Base-by-base conservation (phyloP, 202 grass and related monocot species). In the Setaria viridis region DNA sequence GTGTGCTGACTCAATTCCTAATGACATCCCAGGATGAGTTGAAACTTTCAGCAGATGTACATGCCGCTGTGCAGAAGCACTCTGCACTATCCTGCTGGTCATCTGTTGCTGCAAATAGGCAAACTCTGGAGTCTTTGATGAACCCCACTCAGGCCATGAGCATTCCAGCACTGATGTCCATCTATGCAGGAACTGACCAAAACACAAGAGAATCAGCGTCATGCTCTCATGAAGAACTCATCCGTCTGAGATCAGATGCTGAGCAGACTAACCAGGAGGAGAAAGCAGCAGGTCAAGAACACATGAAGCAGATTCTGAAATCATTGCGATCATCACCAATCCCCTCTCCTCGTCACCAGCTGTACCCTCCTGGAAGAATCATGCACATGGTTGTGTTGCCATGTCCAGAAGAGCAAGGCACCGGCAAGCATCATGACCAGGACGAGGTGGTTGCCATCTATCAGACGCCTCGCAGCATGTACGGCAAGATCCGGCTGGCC, bases 301-400 rank as follows among this genome's bases (percentile, higher is more conserved):
- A 86, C 53, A 48, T 41, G 16, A 55, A 72, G 59, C 86, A 63
- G 50, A 70, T 81, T 48, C 32, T 79, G 43, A 80, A 85, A 63
- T 68, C 39, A 3, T 19, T 77, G n/a, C 33, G 11, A 64, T 57
- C 77, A 9, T 33, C 63, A 3, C 3, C 66, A 9, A 46, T 8
- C 0, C 0, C 0, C 53, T 74, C 50, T 72, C 74, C 41, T 43
- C 63, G 51, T 19, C 79, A 43, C 3, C 94, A 94, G 70, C 80
- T 97, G 47, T 97, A 89, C 76, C 94, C 92, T 71, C 94, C 94
- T 3, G 94, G 94, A 46, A 90, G 78, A 86, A 94, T 92, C 80
- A 79, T 97, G 84, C 94, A 97, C 82, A 97, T 97, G 92, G 88
- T 94, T 70, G 79, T 68, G 16, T 68, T 90, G 11, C 92, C 85